phyloP scores from a whole-genome alignment of 75 land plant species.

The Adiantum capillusveneris region DNA sequence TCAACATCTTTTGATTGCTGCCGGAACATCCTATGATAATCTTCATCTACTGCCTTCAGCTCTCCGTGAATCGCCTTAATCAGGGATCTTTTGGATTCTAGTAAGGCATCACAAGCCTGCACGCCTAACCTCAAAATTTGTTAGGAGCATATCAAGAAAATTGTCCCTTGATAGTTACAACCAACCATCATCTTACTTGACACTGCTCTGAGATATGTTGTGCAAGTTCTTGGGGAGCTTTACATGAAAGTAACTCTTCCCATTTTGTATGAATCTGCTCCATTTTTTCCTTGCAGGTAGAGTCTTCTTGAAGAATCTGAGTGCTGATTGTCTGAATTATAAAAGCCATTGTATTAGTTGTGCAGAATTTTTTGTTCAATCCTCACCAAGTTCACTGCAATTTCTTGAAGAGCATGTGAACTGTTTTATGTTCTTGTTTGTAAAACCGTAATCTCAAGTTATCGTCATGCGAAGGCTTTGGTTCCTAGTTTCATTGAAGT shows the following conservation, averaged over 20 bases:
- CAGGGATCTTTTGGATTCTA: constrained; percentile 19
- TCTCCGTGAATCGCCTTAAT: constrained; percentile 11
- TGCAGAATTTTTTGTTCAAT: no score
- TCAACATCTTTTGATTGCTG: constrained; percentile 24
- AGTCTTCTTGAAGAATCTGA: background rate
- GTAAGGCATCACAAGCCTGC: constrained; percentile 23
- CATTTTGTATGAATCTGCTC: constrained; percentile 14
- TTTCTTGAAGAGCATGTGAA: no score
- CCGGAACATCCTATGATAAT: constrained; percentile 11
- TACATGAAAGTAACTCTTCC: constrained; percentile 7
- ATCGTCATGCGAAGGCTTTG: no score
- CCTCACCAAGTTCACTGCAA: no score
- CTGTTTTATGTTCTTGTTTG: no score
- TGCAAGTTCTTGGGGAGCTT: constrained; percentile 26
- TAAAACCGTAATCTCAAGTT: no score
- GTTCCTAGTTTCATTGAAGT: no score
- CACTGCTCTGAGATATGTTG: constrained; percentile 14
- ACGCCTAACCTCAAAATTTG: constrained; percentile 2
- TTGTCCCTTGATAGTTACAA: background rate
- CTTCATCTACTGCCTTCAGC: constrained; percentile 19
- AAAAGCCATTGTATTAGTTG: no score
- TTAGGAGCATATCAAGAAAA: constrained; percentile 3
- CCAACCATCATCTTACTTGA: constrained; percentile 1
- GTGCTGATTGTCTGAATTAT: background rate
- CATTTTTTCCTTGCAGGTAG: background rate